These are phyloP conservation scores for Hamigera avellanea DNA, from an alignment of 495 filamentous ascomycete genomes.

Conservation along the genomic window DNA sequence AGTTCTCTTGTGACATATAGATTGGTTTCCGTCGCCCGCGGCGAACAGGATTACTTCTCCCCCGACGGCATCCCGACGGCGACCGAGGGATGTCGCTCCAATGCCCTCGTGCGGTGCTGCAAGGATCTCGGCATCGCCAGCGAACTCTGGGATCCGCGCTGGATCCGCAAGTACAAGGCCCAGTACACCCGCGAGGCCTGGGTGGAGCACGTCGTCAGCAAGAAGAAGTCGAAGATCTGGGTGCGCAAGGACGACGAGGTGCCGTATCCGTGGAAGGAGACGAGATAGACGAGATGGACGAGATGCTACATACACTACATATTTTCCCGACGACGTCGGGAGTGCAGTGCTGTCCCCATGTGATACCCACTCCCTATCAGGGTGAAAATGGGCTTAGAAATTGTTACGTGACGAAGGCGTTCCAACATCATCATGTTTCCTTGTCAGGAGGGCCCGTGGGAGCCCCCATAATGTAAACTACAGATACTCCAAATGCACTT, in stretches of 20 bases:
- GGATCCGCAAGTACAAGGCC: conserved; percentile 60
- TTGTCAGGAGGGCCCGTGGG: too few species aligned
- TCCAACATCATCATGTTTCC: too few species aligned
- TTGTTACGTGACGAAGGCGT: too few species aligned
- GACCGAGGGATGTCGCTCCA: conserved; percentile 93
- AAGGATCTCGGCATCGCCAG: conserved; percentile 93
- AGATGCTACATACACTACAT: too few species aligned
- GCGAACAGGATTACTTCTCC: conserved; percentile 91
- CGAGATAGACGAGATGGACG: conserved; percentile 18
- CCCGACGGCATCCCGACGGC: conserved; percentile 92
- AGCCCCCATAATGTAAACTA: too few species aligned
- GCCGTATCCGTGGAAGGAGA: conserved; percentile 69
- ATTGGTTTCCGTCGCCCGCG: conserved; percentile 82
- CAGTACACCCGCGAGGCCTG: conserved; percentile 65
- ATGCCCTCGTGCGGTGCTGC: conserved; percentile 92
- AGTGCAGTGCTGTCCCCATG: too few species aligned
- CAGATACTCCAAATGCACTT: too few species aligned
- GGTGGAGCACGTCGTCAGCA: conserved; percentile 71
- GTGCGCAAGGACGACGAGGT: conserved; percentile 73
- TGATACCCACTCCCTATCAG: too few species aligned
- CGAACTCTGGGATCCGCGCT: conserved; percentile 94
- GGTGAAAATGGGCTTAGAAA: too few species aligned
- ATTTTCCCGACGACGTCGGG: too few species aligned
- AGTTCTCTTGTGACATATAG: too few species aligned
- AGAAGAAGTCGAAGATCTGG: conserved; percentile 84